Conservation (phyloP, 176 grass and related monocot species). For the Ampelocalamus luodianensis region DNA sequence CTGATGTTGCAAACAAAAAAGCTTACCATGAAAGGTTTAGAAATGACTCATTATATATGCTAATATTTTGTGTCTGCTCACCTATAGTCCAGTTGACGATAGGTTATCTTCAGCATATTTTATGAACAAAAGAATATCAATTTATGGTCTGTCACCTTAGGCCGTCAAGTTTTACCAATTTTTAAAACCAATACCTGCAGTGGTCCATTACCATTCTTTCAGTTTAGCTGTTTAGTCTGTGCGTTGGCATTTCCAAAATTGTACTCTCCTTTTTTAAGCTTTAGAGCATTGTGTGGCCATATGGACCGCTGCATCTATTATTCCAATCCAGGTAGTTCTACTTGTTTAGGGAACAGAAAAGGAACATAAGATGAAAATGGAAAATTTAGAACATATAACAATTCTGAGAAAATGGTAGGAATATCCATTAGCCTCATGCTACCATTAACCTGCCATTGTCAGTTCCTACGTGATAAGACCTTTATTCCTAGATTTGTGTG, state of each 20-base stretch:
- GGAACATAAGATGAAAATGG: not conserved
- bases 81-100: not conserved
- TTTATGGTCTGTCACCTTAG: not conserved
- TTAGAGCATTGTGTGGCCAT: not conserved
- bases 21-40: not conserved
- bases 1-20: constrained; percentile 4
- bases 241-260: not conserved
- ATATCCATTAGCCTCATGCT: not conserved
- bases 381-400: not conserved
- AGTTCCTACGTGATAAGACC: not conserved
- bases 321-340: not conserved
- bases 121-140: not conserved
- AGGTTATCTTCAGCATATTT: constrained; percentile 15
- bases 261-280: not conserved
- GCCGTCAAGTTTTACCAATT: not conserved
- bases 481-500: not conserved
- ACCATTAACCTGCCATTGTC: not conserved
- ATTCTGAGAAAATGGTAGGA: not conserved
- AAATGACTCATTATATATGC: not conserved
- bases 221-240: not conserved
- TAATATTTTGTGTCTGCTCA: not conserved
- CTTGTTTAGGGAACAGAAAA: not conserved
- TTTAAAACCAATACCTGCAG: not conserved
- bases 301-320: not conserved
- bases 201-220: not conserved